Base-by-base conservation (phyloP, 208 protist genomes). In the Leishmania lainsoni region DNA sequence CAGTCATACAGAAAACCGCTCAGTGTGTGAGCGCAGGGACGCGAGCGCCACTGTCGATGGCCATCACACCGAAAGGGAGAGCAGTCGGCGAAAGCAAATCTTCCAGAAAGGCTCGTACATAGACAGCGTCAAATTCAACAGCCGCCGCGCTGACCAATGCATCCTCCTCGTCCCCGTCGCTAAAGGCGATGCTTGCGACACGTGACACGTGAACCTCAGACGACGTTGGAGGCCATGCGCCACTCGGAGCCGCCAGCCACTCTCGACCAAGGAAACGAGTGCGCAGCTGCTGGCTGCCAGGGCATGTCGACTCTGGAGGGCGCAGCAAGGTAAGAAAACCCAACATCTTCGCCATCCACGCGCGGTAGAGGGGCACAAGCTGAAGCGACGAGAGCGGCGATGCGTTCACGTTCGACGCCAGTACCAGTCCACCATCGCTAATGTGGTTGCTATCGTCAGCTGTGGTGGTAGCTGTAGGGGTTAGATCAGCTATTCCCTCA, bases 131-230 rank as follows among this genome's bases (percentile, higher is more conserved):
- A 12, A 61, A 17, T 39, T 42, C 71, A 45, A n/a, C 78, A 5
- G 39, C 26, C 5, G 49, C 51, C 9, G 69, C 29, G 5, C 51
- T 63, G 14, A 49, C 4, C 29, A 61, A 17, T 9, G 69, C 73
- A 48, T 39, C 76, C 6, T 81, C 81, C 5, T 74, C 81, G 29
- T 85, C 81, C n/a, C 29, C 59, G n/a, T 85, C 81, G 39, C 69
- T 85, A n/a, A 85, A 75, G 29, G 81, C 81, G 39, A 85, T 26
- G n/a, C 81, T 85, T 16, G 81, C 81, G 14, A 81, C 76, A 68
- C 81, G 81, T 6, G 81, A 85, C 26, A 78, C 76, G 49, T 85
- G 81, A 0, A 48, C 75, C 12, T 63, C 75, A 16, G 59, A 56
- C 12, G 52, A 48, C 4, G 20, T 39, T 3, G 58, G 16, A 0